Base-by-base conservation (phyloP, 176 grass and related monocot genomes). In the Triticum turgidum region DNA sequence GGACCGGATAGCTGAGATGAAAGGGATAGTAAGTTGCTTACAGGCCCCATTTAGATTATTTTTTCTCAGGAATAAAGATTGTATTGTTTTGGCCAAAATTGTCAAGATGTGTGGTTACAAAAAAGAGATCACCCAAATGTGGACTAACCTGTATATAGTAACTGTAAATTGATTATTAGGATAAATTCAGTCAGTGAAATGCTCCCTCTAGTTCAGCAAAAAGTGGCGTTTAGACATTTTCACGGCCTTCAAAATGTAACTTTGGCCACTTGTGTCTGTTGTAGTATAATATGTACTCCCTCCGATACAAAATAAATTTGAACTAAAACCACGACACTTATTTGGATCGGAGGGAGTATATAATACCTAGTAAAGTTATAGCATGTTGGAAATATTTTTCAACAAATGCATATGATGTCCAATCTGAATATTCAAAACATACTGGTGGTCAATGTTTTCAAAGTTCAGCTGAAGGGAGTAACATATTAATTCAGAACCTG, bases 1-100 rank as follows among this genome's bases (percentile, higher is more conserved):
- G 34, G 11, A 65, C 12, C 65, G 63, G 51, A 85, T 92, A 86
- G 66, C 12, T 61, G 83, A 83, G 49, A 86, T 86, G 73, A 82
- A 83, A 61, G 44, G 4, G 14, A 68, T 69, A 51, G 90, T 92
- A 79, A 27, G 70, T 78, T 77, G 44, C 8, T 73, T 73, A 7
- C 24, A 13, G 7, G 38, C 37, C 37, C 24, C 8, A 32, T 73
- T 44, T 6, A 1, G 5, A 52, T 52, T 2, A 20, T 1, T 44
- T 44, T 10, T 44, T 44, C 42, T 0, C 1, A 38, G 12, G 81
- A 61, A 2, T 39, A 5, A 11, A 25, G 5, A 29, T 17, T 37
- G 14, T 38, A 38, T 59, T 72, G 15, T 22, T 38, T 69, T 83
- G 67, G 47, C 9, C 25, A 25, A 25, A 25, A 25, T 25, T 25